Base-by-base conservation (phyloP, 164 flowering plant species). In the Pachysandra terminalis region DNA sequence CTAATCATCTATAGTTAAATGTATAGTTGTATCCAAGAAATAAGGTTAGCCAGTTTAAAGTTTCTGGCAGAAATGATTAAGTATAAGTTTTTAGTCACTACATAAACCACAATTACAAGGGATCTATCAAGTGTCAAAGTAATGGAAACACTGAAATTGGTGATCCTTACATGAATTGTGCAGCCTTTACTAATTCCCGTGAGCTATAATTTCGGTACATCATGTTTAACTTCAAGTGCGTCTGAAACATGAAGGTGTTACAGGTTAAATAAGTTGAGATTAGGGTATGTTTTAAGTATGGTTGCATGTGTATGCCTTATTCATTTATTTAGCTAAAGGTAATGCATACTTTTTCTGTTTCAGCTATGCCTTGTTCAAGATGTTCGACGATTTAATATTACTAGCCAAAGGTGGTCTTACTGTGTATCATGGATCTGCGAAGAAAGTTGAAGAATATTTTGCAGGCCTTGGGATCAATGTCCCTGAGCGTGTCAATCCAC, bases 301-400 rank as follows among this genome's bases (percentile, higher is more conserved):
- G 6, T 45, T 45, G 15, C 51, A 45, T 5, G 51, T 15, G 17
- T 10, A 45, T 45, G 17, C 14, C 15, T 45, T 45, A 54, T 28
- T 54, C 53, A 53, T 24, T 21, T 24, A 27, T 56, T 35, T 24
- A 15, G 28, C 68, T 69, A 40, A 68, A 37, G 13, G 19, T 35
- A 32, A 57, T 41, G 61, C n/a, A 52, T 59, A 26, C 6, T 12
- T 73, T 65, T 73, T 62, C 62, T 78, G 65, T 52, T 81, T 67
- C 95, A 94, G 98, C 80, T 92, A 92, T 79, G 64, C 96, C 21
- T 83, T 95, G 81, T 95, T 84, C 91, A 84, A 78, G 81, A 92
- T 90, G 98, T 95, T 95, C 77, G 98, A 95, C 74, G 98, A 95
- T 73, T 78, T 95, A 69, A 92, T 95, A 77, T 94, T 95, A 79